Conservation (phyloP, 768 basidiomycete genomes). For the Amanita subjunquillea region DNA sequence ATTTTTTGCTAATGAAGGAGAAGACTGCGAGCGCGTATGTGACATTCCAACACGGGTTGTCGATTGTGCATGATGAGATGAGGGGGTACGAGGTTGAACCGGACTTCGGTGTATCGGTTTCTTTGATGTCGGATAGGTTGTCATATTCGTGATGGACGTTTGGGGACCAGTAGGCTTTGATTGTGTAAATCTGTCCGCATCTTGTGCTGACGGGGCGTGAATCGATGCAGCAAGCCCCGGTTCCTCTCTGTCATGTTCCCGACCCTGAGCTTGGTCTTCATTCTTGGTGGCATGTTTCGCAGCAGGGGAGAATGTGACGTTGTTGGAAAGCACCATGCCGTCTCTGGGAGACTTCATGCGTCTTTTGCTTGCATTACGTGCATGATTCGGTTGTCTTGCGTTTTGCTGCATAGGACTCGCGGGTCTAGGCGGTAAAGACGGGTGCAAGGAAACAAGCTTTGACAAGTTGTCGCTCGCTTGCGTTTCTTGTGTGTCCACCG, state of each 20-base stretch:
- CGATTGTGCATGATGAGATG: slow-evolving; percentile 30
- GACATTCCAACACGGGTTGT: slow-evolving; percentile 29
- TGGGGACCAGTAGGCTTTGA: slow-evolving; percentile 45
- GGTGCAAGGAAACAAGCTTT: slow-evolving; percentile 9
- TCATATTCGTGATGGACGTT: slow-evolving; percentile 25
- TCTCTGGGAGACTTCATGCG: slow-evolving; percentile 8
- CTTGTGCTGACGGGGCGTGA: slow-evolving; percentile 7
- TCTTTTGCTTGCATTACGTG: slow-evolving; percentile 14
- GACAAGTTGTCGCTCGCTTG: not conserved
- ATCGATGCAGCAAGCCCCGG: slow-evolving; percentile 10
- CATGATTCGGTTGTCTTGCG: slow-evolving; percentile 6
- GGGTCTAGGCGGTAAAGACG: slow-evolving; percentile 12
- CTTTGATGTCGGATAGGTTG: slow-evolving; percentile 15
- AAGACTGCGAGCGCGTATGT: slow-evolving; percentile 57
- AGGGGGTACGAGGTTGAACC: slow-evolving; percentile 38
- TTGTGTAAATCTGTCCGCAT: slow-evolving; percentile 17
- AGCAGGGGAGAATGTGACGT: not conserved
- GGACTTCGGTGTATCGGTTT: slow-evolving; percentile 19
- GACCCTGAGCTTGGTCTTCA: not conserved
- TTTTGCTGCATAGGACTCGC: not conserved
- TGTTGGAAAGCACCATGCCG: not conserved
- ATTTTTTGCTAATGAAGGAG: slow-evolving; percentile 35
- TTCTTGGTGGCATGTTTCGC: not conserved
- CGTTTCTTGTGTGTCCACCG: not conserved
- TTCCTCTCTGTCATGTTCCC: not conserved